Conservation (phyloP, 148 eudicot genomes). For the Mesembryanthemum crystallinum region DNA sequence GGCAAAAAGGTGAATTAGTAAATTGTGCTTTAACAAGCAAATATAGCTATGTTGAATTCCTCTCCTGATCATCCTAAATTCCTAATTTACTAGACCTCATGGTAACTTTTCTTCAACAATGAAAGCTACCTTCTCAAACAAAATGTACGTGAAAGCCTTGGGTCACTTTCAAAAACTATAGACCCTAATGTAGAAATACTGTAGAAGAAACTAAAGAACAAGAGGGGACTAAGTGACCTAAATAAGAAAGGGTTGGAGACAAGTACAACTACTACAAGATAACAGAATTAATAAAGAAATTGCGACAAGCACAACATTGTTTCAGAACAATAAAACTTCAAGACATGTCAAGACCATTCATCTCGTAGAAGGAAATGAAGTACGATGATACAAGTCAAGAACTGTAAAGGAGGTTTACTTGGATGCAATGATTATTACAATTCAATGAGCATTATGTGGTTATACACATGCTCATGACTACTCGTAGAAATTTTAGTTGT, state of each 20-base stretch:
- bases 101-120: not conserved
- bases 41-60: not conserved
- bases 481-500: no score
- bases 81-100: not conserved
- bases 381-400: not conserved
- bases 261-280: not conserved
- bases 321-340: not conserved
- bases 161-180: not conserved
- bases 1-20: no score
- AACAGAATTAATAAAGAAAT: not conserved
- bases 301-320: not conserved
- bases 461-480: no score
- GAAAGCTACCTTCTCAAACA: not conserved
- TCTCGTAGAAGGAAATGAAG: not conserved
- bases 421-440: no score
- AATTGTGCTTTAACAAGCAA: no score
- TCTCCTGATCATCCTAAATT: not conserved
- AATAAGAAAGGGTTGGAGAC: no score
- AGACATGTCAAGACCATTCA: not conserved
- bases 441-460: no score
- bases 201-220: not conserved
- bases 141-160: not conserved
- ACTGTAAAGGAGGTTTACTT: no score
- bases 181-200: not conserved
- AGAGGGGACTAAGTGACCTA: not conserved